These are phyloP conservation scores for Aspergillus leporis DNA, from an alignment of 495 filamentous ascomycete genomes.

Conservation along the genomic window DNA sequence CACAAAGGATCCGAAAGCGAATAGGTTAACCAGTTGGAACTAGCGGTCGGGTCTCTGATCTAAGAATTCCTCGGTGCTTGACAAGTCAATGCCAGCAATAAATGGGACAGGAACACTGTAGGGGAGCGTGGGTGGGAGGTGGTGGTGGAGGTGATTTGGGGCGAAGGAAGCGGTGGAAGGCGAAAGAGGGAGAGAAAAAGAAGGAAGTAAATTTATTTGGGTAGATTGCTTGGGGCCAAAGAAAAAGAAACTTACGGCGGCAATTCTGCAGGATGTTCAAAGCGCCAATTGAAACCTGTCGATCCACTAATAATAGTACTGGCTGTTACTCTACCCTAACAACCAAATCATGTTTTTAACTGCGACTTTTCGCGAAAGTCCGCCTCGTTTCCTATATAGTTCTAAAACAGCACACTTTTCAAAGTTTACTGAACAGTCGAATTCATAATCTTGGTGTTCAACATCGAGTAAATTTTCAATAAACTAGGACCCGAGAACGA, in stretches of 20 bases:
- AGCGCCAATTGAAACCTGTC: neutral
- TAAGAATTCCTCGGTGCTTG: constrained; percentile 36
- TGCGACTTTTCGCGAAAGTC: too few relatives aligned
- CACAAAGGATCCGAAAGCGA: constrained; percentile 23
- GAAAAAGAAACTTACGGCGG: constrained; percentile 6
- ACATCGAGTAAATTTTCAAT: too few relatives aligned
- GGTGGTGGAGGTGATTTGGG: constrained; percentile 27
- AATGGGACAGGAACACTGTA: constrained; percentile 35
- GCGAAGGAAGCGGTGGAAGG: constrained; percentile 3
- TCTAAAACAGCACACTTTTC: too few relatives aligned
- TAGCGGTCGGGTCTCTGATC: constrained; percentile 27
- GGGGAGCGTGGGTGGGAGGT: constrained; percentile 25
- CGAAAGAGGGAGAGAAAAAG: constrained; percentile 2
- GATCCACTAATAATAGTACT: neutral
- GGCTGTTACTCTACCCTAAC: too few relatives aligned
- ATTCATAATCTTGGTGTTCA: too few relatives aligned
- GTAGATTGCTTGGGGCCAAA: neutral
- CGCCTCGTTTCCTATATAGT: too few relatives aligned
- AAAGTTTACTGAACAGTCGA: too few relatives aligned
- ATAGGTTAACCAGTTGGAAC: constrained; percentile 7
- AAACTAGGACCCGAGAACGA: too few relatives aligned
- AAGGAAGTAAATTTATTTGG: neutral
- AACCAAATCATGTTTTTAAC: too few relatives aligned
- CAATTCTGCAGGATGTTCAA: neutral
- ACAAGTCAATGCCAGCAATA: constrained; percentile 58